Conservation (phyloP, 768 basidiomycete genomes). For the Crucibulum laeve region DNA sequence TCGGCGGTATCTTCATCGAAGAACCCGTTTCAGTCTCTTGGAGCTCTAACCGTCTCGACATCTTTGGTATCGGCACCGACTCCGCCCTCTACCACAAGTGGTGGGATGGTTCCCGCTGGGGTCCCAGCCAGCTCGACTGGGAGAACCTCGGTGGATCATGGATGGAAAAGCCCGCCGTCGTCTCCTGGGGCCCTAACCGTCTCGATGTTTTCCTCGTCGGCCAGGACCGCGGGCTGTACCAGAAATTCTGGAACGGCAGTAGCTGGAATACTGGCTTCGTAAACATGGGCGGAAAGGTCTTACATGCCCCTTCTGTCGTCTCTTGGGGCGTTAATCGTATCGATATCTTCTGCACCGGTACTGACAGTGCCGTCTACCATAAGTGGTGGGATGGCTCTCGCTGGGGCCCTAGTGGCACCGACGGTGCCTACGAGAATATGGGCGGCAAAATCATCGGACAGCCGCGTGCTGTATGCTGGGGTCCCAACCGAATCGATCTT, state of each 20-base stretch:
- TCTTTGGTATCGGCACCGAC: constrained; percentile 10
- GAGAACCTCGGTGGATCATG: constrained; percentile 7
- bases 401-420: constrained; percentile 5
- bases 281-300: constrained; percentile 1
- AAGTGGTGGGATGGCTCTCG: constrained; percentile 8
- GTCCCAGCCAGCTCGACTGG: not conserved
- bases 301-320: not conserved
- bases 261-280: constrained; percentile 2
- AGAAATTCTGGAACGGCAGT: constrained; percentile 4
- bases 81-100: constrained; percentile 8
- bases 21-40: constrained; percentile 10
- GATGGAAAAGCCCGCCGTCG: constrained; percentile 6
- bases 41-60: constrained; percentile 10
- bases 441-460: constrained; percentile 3
- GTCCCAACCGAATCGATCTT: constrained; percentile 7
- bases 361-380: constrained; percentile 6
- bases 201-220: constrained; percentile 5
- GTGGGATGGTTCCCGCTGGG: constrained; percentile 8
- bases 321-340: constrained; percentile 1
- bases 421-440: constrained; percentile 6
- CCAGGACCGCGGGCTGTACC: constrained; percentile 2
- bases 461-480: constrained; percentile 7
- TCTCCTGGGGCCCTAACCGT: constrained; percentile 1
- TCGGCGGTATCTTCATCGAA: constrained; percentile 5
- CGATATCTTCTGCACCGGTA: constrained; percentile 6